phyloP scores from a whole-genome alignment of 805 yeast species.

The Maudiozyma barnettii region DNA sequence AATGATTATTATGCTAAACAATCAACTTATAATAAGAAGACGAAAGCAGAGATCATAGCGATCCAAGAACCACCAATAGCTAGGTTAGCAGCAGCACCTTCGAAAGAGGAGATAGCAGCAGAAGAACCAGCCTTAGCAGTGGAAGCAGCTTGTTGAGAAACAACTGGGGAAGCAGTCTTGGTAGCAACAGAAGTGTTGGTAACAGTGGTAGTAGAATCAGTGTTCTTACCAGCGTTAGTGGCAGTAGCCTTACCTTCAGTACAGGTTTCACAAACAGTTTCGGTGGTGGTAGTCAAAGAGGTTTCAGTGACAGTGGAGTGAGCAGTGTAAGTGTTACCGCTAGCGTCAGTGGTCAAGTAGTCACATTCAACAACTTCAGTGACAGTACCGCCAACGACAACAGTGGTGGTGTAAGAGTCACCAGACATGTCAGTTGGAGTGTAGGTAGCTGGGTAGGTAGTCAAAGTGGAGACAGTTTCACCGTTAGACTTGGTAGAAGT shows the following conservation, averaged over 20 bases:
- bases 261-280: neutral
- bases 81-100: conserved; percentile 5
- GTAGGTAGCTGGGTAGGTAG: conserved; percentile 2
- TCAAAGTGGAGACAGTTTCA: conserved; percentile 1
- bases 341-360: conserved; percentile 1
- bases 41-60: conserved; percentile 4
- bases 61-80: conserved; percentile 4
- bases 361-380: conserved; percentile 2
- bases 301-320: conserved; percentile 1
- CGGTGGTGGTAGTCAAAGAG: conserved; percentile 2
- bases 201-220: neutral
- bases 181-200: conserved; percentile 1
- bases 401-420: neutral
- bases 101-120: neutral
- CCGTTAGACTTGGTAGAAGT: conserved; percentile 3
- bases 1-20: neutral
- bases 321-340: conserved; percentile 2
- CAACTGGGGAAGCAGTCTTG: neutral
- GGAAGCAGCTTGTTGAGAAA: conserved; percentile 1
- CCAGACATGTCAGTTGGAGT: conserved; percentile 5
- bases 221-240: neutral
- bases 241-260: neutral
- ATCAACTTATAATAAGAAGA: conserved; percentile 2
- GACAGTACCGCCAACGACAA: conserved; percentile 1
- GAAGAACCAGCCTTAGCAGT: neutral